These are phyloP conservation scores for Aechmea fasciata DNA, from an alignment of 176 grass and related monocot species.

Conservation along the genomic window DNA sequence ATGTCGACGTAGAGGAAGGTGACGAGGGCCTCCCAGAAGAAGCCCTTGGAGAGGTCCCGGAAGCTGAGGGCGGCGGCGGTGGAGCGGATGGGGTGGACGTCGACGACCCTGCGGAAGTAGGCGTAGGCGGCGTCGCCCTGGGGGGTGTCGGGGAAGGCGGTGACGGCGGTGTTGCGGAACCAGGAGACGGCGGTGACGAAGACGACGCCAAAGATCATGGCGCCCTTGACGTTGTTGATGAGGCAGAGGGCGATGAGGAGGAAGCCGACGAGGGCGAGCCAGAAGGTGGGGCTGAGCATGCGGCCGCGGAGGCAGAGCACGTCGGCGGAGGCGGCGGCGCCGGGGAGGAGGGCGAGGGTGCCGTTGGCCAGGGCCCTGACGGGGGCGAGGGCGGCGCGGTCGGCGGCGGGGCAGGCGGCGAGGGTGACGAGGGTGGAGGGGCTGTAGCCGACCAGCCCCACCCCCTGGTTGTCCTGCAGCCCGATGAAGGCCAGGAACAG, in stretches of 20 bases:
- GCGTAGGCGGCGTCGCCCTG: constrained; percentile 38
- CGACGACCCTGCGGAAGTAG: constrained; percentile 70
- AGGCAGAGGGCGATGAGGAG: constrained; percentile 74
- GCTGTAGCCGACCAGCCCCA: constrained; percentile 55
- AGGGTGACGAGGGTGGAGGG: constrained; percentile 61
- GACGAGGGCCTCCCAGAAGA: constrained; percentile 77
- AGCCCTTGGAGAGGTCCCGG: constrained; percentile 21
- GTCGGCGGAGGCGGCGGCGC: constrained; percentile 36
- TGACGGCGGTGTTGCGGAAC: constrained; percentile 55
- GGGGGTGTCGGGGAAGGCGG: constrained; percentile 51
- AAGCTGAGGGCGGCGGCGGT: constrained; percentile 68
- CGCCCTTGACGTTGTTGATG: constrained; percentile 54
- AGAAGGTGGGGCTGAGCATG: constrained; percentile 69
- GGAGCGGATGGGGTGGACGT: constrained; percentile 50
- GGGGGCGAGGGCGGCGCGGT: constrained; percentile 53
- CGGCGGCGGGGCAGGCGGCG: constrained; percentile 48
- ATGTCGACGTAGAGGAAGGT: constrained; percentile 86
- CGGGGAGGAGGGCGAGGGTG: constrained; percentile 48
- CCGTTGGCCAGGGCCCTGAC: constrained; percentile 51
- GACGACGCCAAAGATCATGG: constrained; percentile 75
- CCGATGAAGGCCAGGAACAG: constrained; percentile 61
- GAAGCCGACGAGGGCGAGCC: constrained; percentile 60
- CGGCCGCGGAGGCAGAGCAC: constrained; percentile 56
- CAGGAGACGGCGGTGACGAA: constrained; percentile 71
- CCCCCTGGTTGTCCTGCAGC: constrained; percentile 45